These are phyloP conservation scores for Aureobasidium sp. DNA, from an alignment of 2,329 filamentous ascomycete species.

Conservation along the genomic window DNA sequence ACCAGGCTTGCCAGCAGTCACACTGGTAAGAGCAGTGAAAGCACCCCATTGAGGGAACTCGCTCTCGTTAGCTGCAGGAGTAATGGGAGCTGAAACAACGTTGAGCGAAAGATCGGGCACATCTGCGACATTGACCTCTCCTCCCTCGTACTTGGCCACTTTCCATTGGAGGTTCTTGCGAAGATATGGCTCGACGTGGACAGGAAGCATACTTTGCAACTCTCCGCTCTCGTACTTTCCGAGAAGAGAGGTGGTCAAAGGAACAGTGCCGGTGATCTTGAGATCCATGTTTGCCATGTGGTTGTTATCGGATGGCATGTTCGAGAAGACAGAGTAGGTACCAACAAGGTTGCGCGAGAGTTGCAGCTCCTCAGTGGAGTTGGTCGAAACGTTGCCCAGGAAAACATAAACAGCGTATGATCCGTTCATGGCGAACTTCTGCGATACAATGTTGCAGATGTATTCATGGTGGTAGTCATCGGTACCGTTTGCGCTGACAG, in stretches of 20 bases:
- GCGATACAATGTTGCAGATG: constrained; percentile 57
- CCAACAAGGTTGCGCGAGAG: constrained; percentile 47
- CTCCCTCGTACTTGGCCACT: constrained; percentile 27
- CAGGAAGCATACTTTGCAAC: constrained; percentile 24
- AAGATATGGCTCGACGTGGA: constrained; percentile 23
- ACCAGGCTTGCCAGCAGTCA: constrained; percentile 20
- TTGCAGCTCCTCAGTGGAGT: constrained; percentile 33
- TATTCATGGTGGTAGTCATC: constrained; percentile 44
- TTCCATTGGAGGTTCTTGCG: constrained; percentile 27
- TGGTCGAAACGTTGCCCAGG: constrained; percentile 43
- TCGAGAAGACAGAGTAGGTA: constrained; percentile 44
- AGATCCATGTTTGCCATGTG: constrained; percentile 20
- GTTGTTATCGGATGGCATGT: constrained; percentile 15
- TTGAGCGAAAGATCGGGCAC: constrained; percentile 31
- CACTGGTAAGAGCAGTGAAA: constrained; percentile 21
- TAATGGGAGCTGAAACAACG: constrained; percentile 31
- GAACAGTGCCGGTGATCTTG: constrained; percentile 34
- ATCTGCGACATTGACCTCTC: constrained; percentile 23
- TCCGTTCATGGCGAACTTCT: constrained; percentile 51
- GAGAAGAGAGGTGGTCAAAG: constrained; percentile 35
- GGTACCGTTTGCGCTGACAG: background rate
- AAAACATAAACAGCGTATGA: constrained; percentile 63
- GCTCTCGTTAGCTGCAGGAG: constrained; percentile 25
- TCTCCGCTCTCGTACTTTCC: constrained; percentile 25
- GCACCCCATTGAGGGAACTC: constrained; percentile 31